Base-by-base conservation (phyloP, 2,329 filamentous ascomycete species). In the Neobulgaria alba region DNA sequence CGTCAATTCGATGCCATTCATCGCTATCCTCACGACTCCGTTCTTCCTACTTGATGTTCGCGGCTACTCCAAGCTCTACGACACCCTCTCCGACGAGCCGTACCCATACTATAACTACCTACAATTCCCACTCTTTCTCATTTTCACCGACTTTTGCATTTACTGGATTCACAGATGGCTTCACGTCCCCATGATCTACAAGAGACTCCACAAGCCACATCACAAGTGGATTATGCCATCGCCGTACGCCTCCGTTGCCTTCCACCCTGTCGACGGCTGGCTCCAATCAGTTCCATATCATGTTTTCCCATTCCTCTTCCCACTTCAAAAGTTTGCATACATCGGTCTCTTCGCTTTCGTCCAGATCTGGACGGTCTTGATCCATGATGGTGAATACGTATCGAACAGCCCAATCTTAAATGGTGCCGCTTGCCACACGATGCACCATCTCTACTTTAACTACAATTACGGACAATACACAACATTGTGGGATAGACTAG, bases 161-260 rank as follows among this genome's bases (percentile, higher is more conserved):
- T 94, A 95, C 72, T 86, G 83, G 74, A 90, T 93, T 57, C 88
- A 94, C 68, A 82, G 88, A 42, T 82, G 77, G 42, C 73, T 93
- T 47, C 88, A 95, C 66, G 81, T 88, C 64, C 85, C 85, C 12
- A 59, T 65, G 34, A 61, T 92, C 53, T 96, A 96, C 76, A 93
- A 89, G 70, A 71, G 71, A 52, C 73, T 95, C 36, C 90, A 96
- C 76, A 96, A 96, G 77, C 82, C 88, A 51, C 90, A 96, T 67
- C 90, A 96, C 79, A 95, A 95, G 71, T 96, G 90, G 90, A 95
- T 96, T 66, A 93, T 95, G 86, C 90, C 90, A 3, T 94, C 87
- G 3, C 90, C 90, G 0, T 95, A 78, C 62, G 89, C 90, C 31
- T 88, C 82, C 54, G 85, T 95, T 60, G 90, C 90, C 43, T 96